Percentiles rank a stretch among this genome's conserved stretches.
phyloP scores from a whole-genome alignment of 2,329 filamentous ascomycete genomes.

The Talaromyces sp. region DNA sequence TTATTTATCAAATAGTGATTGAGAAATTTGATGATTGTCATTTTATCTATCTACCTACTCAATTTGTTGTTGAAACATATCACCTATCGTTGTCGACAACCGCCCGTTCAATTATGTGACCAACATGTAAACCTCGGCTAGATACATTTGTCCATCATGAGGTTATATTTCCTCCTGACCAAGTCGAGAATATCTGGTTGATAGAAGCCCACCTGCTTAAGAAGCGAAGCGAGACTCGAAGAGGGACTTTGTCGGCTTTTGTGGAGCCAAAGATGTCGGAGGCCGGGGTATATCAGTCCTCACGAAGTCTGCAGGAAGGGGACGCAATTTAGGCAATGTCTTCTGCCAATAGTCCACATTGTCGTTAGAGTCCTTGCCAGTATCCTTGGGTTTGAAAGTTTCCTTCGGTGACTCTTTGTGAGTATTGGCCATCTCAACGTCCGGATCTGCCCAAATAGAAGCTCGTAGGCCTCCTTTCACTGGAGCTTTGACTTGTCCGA shows the following conservation, averaged over 20 bases:
- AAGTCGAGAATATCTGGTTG: not conserved
- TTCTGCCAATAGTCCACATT: constrained; percentile 14
- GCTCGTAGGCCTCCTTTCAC: not conserved
- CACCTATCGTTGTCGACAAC: not conserved
- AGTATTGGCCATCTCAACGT: not conserved
- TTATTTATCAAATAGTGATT: not conserved
- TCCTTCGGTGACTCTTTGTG: not conserved
- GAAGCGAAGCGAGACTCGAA: constrained; percentile 8
- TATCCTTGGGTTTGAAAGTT: not conserved
- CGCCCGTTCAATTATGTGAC: not conserved
- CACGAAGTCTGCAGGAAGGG: not conserved
- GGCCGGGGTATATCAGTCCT: not conserved
- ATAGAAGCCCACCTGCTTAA: not conserved
- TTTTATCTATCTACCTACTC: not conserved
- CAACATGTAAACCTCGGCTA: not conserved
- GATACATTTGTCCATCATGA: not conserved
- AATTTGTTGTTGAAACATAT: no score
- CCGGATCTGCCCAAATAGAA: constrained; percentile 5
- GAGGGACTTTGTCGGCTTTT: not conserved
- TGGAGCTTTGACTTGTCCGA: constrained; percentile 13
- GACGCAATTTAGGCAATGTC: constrained; percentile 10
- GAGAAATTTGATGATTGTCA: not conserved
- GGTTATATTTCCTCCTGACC: not conserved
- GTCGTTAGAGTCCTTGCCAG: not conserved
- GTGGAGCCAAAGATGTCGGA: not conserved